phyloP scores from a whole-genome alignment of 2,329 filamentous ascomycete species.

The Phaeosphaeriaceae sp. region DNA sequence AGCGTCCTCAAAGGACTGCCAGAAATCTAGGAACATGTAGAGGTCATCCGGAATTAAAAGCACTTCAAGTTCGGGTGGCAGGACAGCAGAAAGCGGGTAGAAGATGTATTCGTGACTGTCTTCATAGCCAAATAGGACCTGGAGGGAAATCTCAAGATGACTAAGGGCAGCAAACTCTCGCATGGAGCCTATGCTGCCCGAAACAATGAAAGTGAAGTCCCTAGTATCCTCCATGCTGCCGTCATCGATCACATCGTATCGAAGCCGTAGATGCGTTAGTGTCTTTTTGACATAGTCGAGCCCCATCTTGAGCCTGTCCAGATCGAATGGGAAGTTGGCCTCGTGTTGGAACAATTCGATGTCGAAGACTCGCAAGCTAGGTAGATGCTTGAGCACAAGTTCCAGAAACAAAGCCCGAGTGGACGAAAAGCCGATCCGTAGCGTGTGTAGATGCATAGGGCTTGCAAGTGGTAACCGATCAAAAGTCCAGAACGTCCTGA shows the following conservation, averaged over 20 bases:
- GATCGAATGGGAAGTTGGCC: neutral
- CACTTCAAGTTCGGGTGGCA: neutral
- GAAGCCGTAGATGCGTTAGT: neutral
- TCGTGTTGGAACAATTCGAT: neutral
- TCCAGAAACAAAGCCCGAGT: neutral
- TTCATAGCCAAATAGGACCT: neutral
- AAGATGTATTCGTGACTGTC: neutral
- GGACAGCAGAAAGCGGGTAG: neutral
- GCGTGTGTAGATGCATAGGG: neutral
- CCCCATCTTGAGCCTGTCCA: neutral
- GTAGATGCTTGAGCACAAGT: neutral
- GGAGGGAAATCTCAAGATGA: neutral
- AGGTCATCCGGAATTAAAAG: neutral
- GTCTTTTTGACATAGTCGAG: neutral
- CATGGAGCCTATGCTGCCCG: neutral
- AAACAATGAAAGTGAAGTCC: neutral
- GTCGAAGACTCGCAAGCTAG: neutral
- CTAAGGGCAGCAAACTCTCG: neutral
- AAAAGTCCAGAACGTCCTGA: neutral
- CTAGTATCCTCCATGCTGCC: neutral
- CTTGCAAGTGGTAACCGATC: neutral
- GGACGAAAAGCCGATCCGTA: neutral
- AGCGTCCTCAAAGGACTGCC: neutral
- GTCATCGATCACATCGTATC: neutral
- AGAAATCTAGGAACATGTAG: neutral